Evolutionary conservation across 345 rosid species (phyloP), one percentile per base, ranked within the genome.

Genomic region (Sisymbrium irio): DNA sequence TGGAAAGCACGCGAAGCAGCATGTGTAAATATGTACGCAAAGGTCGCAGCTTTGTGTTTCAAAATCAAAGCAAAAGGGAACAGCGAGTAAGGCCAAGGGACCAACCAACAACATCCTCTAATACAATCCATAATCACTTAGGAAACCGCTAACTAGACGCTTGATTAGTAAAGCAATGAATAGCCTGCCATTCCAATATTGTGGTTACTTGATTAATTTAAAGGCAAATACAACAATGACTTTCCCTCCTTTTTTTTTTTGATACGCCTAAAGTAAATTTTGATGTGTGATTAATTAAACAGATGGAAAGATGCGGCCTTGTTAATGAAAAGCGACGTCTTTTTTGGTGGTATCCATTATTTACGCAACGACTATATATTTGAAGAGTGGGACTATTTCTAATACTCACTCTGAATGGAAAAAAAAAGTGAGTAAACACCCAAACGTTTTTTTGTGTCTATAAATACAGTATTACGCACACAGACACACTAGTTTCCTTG

Each of bases 1-100:
- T 39, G 61, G 66, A 80, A 63, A 70, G 89, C 93, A 87, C 85
- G 96, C 91, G 81, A 39, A 62, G 54, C 71, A 76, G 58, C 71
- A 68, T 72, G 69, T 62, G 68, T 54, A 25, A 65, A 47, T 6
- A 27, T 77, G 69, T 80, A 66, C 71, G 69, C 72, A 55, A 9
- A 6, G 60, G 67, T 70, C 77, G 71, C 79, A 68, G 83, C 82
- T 75, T 80, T 86, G 79, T 81, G 75, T 71, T 62, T 73, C 45
- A 47, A 57, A 72, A 35, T 67, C 62, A 70, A 46, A 45, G 65
- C 10, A 55, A 65, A 36, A 59, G 78, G 68, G 65, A 68, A 82
- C 58, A 78, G 45, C 1, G 22, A 51, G 76, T 20, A 50, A 51
- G 54, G 28, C 54, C 6, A 49, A 49, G 57, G 57, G 57, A 51